Evolutionary conservation across 345 rosid species (phyloP).

Genomic region (Diplotaxis tenuifolia): DNA sequence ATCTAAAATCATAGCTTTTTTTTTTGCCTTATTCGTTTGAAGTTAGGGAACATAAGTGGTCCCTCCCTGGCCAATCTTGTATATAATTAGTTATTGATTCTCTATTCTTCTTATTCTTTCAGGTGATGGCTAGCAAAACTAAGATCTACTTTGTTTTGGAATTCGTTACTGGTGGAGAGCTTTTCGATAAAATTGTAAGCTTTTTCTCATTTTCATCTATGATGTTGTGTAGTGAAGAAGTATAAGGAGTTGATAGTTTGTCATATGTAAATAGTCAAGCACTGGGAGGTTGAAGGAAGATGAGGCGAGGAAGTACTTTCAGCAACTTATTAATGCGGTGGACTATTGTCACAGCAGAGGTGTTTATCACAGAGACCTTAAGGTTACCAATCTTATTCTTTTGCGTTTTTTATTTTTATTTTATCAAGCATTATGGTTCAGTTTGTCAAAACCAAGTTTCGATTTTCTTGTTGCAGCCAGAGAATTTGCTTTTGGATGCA

Average conservation of each 20-base stretch:
- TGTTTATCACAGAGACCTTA: conserved; percentile 89
- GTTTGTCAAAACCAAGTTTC: neutral
- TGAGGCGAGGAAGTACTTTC: conserved; percentile 91
- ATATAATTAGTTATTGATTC: neutral
- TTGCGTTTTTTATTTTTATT: conserved; percentile 2
- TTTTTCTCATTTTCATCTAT: conserved; percentile 4
- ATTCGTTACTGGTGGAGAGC: conserved; percentile 96
- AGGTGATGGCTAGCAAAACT: conserved; percentile 99
- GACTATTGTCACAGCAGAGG: conserved; percentile 98
- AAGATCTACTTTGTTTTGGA: conserved; percentile 91
- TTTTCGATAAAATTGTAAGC: conserved; percentile 95
- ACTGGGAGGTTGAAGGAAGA: conserved; percentile 94
- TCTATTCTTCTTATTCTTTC: neutral
- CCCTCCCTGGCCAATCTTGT: conserved; percentile 16
- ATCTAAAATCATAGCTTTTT: neutral
- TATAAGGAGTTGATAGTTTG: neutral
- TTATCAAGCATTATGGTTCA: neutral
- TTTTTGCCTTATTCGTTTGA: neutral
- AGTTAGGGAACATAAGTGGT: conserved; percentile 19
- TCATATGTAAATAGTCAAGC: conserved; percentile 59
- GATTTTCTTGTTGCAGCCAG: conserved; percentile 64
- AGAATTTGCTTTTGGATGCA: conserved; percentile 89
- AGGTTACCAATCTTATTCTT: conserved; percentile 45
- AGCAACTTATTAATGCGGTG: conserved; percentile 94
- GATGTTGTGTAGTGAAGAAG: neutral